These are phyloP conservation scores for Helianthus annuus DNA, from an alignment of 129 eudicot species.

Conservation along the genomic window HanXRQr2.0-SUNRISE NC_035442.2:22937125-22937624, in stretches of 20 bases:
- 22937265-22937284: neutral
- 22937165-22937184: conserved; percentile 33
- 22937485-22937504: too few relatives aligned
- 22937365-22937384: too few relatives aligned
- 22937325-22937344: too few relatives aligned
- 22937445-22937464: too few relatives aligned
- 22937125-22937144: conserved; percentile 28
- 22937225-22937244: neutral
- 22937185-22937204: conserved; percentile 11
- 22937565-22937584: conserved; percentile 36
- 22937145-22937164: conserved; percentile 26
- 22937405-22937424: too few relatives aligned
- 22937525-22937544: conserved; percentile 20
- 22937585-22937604: conserved; percentile 26
- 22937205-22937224: neutral
- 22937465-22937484: too few relatives aligned
- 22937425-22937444: too few relatives aligned
- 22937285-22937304: neutral
- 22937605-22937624: conserved; percentile 3
- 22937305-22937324: too few relatives aligned
- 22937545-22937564: conserved; percentile 24
- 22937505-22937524: too few relatives aligned
- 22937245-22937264: neutral
- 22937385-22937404: too few relatives aligned
- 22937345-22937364: too few relatives aligned